These are phyloP conservation scores for Leccinum aurantiacum DNA, from an alignment of 768 basidiomycete species.

Conservation along the genomic window DNA sequence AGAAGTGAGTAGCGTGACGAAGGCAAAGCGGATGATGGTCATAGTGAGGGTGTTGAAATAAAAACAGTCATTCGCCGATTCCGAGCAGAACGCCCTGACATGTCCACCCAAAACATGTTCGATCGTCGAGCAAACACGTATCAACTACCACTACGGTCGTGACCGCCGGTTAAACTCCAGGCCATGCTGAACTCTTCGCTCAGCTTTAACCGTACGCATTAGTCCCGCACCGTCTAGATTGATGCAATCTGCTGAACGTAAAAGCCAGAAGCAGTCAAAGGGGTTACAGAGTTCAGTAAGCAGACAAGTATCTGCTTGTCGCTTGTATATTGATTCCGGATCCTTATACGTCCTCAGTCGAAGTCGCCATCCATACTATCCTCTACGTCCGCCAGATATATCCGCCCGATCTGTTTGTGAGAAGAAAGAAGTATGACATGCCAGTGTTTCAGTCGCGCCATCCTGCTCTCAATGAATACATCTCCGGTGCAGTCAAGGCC, in stretches of 20 bases:
- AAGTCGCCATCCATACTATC: slow-evolving; percentile 90
- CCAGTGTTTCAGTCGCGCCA: slow-evolving; percentile 94
- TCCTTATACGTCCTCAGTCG: slow-evolving; percentile 54
- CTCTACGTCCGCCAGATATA: slow-evolving; percentile 90
- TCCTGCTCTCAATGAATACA: slow-evolving; percentile 83
- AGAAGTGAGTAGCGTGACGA: slow-evolving; percentile 91
- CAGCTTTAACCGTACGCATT: slow-evolving; percentile 40
- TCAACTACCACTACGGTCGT: slow-evolving; percentile 10
- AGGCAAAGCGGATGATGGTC: slow-evolving; percentile 67
- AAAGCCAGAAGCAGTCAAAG: slow-evolving; percentile 56
- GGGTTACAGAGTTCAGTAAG: slow-evolving; percentile 73
- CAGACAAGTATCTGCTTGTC: slow-evolving; percentile 1
- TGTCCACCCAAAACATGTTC: neutral
- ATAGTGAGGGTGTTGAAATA: slow-evolving; percentile 37
- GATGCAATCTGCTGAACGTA: slow-evolving; percentile 12
- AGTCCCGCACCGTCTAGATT: neutral
- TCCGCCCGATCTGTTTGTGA: slow-evolving; percentile 82
- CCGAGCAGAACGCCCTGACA: neutral
- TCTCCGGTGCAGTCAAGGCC: slow-evolving; percentile 85
- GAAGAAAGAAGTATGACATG: slow-evolving; percentile 86
- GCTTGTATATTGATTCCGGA: neutral
- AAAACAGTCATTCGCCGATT: neutral
- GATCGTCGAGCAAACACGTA: slow-evolving; percentile 12
- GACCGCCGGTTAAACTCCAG: neutral
- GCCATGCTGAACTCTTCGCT: slow-evolving; percentile 31